Conservation (phyloP, 352 stramenopile genomes). For the Phytophthora podocarpi region DNA sequence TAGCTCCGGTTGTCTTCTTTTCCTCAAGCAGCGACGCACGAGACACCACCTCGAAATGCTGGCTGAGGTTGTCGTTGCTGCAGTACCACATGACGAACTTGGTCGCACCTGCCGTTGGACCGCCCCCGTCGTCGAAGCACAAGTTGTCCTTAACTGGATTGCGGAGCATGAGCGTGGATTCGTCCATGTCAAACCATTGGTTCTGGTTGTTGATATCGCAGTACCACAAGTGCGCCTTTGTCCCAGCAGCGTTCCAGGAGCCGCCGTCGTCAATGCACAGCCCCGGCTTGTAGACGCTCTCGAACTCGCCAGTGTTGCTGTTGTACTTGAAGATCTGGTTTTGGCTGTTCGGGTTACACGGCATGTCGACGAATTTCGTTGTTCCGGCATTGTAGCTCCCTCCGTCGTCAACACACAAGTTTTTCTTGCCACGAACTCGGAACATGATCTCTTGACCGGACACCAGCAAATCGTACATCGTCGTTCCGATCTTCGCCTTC, state of each 20-base stretch:
- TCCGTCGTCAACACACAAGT: constrained; percentile 43
- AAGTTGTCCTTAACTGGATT: constrained; percentile 37
- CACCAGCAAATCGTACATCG: constrained; percentile 29
- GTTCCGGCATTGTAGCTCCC: constrained; percentile 21
- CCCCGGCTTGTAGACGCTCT: constrained; percentile 24
- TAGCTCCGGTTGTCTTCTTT: constrained; percentile 18
- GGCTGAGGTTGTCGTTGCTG: constrained; percentile 29
- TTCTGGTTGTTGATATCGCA: constrained; percentile 35
- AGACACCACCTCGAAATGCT: constrained; percentile 29
- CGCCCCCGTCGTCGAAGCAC: constrained; percentile 38
- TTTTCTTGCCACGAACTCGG: constrained; percentile 29
- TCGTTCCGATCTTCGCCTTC: constrained; percentile 9
- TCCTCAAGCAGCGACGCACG: constrained; percentile 10
- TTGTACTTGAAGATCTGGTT: constrained; percentile 41
- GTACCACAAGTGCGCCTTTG: constrained; percentile 25
- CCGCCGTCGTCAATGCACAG: constrained; percentile 39
- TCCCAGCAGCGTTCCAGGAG: constrained; percentile 7
- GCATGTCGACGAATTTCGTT: constrained; percentile 26
- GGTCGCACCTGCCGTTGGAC: constrained; percentile 8
- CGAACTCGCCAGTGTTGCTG: constrained; percentile 20
- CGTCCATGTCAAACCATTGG: constrained; percentile 36
- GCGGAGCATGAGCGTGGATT: constrained; percentile 29
- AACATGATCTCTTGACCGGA: constrained; percentile 33
- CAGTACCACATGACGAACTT: constrained; percentile 35
- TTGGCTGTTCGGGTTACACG: constrained; percentile 33